Conservation (phyloP, 371 early-diverging fungal genomes). For the Mortierella sp. region DNA sequence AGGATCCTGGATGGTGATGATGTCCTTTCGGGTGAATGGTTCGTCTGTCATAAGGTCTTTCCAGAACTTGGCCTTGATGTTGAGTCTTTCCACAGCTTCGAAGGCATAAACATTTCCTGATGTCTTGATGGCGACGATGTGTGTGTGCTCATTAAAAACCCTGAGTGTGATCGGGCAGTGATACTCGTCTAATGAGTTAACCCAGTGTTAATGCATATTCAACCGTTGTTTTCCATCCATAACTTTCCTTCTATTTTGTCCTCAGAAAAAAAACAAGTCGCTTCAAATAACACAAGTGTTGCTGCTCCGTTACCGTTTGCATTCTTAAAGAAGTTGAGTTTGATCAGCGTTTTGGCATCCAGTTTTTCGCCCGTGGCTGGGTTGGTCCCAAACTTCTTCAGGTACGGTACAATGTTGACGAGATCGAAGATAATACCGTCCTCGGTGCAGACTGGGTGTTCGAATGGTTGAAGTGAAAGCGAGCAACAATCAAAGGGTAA, state of each 20-base stretch:
- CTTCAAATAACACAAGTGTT: background rate
- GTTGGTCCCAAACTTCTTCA: conserved; percentile 87
- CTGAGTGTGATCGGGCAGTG: conserved; percentile 93
- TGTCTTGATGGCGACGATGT: conserved; percentile 89
- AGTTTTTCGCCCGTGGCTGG: conserved; percentile 91
- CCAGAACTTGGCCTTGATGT: conserved; percentile 87
- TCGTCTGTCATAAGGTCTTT: conserved; percentile 90
- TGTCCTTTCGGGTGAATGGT: conserved; percentile 86
- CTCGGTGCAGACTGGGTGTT: conserved; percentile 86
- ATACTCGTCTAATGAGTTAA: conserved; percentile 65
- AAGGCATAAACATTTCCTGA: conserved; percentile 92
- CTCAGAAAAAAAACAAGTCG: too few relatives aligned
- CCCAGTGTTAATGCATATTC: too few relatives aligned
- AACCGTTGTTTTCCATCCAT: too few relatives aligned
- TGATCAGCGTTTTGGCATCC: conserved; percentile 76
- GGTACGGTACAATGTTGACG: conserved; percentile 86
- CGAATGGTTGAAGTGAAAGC: conserved; percentile 88
- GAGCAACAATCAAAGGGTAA: conserved; percentile 91
- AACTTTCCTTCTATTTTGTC: background rate
- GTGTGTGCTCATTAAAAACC: conserved; percentile 87
- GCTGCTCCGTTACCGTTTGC: conserved; percentile 64
- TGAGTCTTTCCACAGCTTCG: conserved; percentile 89
- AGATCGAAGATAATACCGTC: conserved; percentile 92
- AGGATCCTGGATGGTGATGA: conserved; percentile 92
- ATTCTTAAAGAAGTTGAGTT: conserved; percentile 85